Evolutionary conservation across 1,139 yeast genomes (phyloP).

Genomic region (Yamadazyma siamensis): DNA sequence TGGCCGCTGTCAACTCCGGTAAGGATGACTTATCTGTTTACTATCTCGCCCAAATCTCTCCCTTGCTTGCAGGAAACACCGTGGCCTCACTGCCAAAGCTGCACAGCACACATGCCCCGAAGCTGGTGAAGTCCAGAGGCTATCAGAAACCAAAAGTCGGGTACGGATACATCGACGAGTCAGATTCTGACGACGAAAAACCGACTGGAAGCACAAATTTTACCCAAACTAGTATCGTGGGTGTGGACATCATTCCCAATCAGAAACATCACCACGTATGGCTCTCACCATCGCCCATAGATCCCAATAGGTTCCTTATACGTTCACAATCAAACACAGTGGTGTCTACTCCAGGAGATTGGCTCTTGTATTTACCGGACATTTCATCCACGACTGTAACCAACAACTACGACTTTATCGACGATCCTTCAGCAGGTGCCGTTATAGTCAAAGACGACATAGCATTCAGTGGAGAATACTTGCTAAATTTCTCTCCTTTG

Average conservation of each 20-base stretch:
- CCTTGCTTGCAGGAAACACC: conserved; percentile 26
- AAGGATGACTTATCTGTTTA: conserved; percentile 15
- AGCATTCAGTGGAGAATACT: conserved; percentile 24
- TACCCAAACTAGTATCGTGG: conserved; percentile 4
- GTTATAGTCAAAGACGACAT: conserved; percentile 22
- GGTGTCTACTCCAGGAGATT: conserved; percentile 7
- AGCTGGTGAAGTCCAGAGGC: no score
- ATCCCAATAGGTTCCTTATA: conserved; percentile 6
- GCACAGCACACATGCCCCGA: neutral
- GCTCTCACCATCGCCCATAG: conserved; percentile 5
- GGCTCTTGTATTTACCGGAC: conserved; percentile 8
- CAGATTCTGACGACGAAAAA: conserved; percentile 15
- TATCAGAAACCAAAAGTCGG: conserved; percentile 33
- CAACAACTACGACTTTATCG: neutral
- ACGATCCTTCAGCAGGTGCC: conserved; percentile 6
- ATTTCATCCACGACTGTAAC: conserved; percentile 1
- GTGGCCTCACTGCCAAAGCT: neutral
- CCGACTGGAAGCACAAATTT: conserved; percentile 4
- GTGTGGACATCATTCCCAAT: conserved; percentile 8
- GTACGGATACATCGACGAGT: conserved; percentile 35
- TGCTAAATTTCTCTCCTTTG: conserved; percentile 13
- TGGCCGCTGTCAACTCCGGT: conserved; percentile 18
- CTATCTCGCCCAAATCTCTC: conserved; percentile 29
- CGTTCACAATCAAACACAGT: conserved; percentile 5
- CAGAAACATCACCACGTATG: conserved; percentile 2